Evolutionary conservation across 768 basidiomycete species (phyloP).

Genomic region (Sistotremastrum niveocremeum): DNA sequence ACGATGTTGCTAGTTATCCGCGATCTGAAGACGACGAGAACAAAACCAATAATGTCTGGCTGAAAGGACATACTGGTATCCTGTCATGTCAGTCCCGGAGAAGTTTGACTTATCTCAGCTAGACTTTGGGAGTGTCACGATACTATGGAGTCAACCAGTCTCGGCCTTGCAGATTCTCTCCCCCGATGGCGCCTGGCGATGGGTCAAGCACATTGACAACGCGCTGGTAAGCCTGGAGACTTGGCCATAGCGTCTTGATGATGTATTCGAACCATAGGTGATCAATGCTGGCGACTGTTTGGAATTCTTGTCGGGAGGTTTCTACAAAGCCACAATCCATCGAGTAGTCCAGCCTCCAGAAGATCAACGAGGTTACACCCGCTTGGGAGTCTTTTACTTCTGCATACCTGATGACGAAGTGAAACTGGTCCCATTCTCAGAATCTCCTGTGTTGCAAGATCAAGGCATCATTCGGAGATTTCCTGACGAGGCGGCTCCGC

Average conservation of each 20-base stretch:
- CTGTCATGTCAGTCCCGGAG: not conserved
- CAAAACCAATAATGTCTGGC: slow-evolving; percentile 40
- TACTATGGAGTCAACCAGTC: slow-evolving; percentile 50
- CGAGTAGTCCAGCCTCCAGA: slow-evolving; percentile 45
- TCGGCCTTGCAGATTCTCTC: slow-evolving; percentile 43
- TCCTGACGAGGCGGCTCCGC: slow-evolving; percentile 30
- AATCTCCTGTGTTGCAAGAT: slow-evolving; percentile 36
- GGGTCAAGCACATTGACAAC: slow-evolving; percentile 45
- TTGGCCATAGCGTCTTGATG: not conserved
- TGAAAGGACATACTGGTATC: slow-evolving; percentile 46
- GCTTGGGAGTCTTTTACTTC: slow-evolving; percentile 50
- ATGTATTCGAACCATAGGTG: slow-evolving; percentile 12
- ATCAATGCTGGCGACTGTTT: slow-evolving; percentile 48
- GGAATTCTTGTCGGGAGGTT: slow-evolving; percentile 48
- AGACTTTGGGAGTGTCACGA: slow-evolving; percentile 44
- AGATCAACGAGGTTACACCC: slow-evolving; percentile 35
- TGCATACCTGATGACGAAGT: slow-evolving; percentile 35
- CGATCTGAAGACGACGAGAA: slow-evolving; percentile 34
- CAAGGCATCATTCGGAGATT: slow-evolving; percentile 26
- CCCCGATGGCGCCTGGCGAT: slow-evolving; percentile 38
- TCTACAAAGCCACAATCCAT: slow-evolving; percentile 46
- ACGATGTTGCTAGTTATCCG: slow-evolving; percentile 29
- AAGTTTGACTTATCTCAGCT: not conserved
- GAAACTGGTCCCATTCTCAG: slow-evolving; percentile 28
- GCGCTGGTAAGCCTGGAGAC: slow-evolving; percentile 28